These are phyloP conservation scores for Rutstroemia sp. DNA, from an alignment of 2,329 filamentous ascomycete species.

Conservation along the genomic window DNA sequence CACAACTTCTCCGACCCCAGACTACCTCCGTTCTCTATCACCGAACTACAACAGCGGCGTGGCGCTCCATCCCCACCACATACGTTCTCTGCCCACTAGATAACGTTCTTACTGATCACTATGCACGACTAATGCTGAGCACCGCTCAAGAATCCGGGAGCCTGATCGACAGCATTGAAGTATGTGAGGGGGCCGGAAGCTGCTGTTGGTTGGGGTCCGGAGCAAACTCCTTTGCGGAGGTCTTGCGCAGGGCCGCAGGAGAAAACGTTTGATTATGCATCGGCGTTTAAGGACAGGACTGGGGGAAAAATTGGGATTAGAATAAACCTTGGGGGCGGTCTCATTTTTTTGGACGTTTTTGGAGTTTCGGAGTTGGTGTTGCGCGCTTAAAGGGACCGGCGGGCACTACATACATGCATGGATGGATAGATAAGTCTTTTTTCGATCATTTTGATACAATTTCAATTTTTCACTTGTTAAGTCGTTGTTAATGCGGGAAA, in stretches of 20 bases:
- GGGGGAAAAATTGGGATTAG: not conserved
- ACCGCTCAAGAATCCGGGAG: slow-evolving; percentile 17
- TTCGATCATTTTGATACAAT: too few relatives aligned
- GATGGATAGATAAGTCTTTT: too few relatives aligned
- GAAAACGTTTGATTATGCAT: not conserved
- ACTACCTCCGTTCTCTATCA: slow-evolving; percentile 5
- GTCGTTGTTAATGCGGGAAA: too few relatives aligned
- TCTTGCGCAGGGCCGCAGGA: slow-evolving; percentile 5
- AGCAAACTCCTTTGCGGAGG: not conserved
- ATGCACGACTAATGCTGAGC: slow-evolving; percentile 19
- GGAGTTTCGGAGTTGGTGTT: too few relatives aligned
- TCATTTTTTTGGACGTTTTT: too few relatives aligned
- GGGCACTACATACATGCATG: too few relatives aligned
- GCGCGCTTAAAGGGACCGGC: too few relatives aligned
- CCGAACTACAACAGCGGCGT: slow-evolving; percentile 22
- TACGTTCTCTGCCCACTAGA: slow-evolving; percentile 22
- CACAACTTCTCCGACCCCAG: slow-evolving; percentile 24
- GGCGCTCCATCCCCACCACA: slow-evolving; percentile 23
- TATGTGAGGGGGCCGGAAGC: slow-evolving; percentile 17
- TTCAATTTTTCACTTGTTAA: too few relatives aligned
- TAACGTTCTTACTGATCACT: slow-evolving; percentile 14
- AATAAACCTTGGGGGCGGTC: too few relatives aligned
- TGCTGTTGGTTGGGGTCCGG: slow-evolving; percentile 10
- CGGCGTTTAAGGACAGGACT: not conserved
- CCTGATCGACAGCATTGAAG: slow-evolving; percentile 20